phyloP scores from a whole-genome alignment of 208 protist species.

The Willaertia magna region DNA sequence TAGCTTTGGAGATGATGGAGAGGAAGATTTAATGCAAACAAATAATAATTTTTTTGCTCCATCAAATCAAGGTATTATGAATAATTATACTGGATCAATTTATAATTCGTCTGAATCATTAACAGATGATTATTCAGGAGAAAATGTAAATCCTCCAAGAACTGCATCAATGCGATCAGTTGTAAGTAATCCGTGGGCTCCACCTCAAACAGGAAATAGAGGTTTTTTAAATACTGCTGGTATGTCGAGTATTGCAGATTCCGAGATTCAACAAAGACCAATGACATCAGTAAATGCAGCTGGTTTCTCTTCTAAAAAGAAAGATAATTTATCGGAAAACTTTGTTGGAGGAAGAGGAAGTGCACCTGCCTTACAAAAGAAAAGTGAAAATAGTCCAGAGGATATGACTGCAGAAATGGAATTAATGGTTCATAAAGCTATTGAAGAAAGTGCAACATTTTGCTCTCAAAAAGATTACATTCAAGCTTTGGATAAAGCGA shows the following conservation, averaged over 20 bases:
- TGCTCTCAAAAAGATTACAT: conserved; percentile 63
- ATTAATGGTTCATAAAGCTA: conserved; percentile 58
- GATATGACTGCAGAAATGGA: not conserved
- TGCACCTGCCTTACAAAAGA: not conserved
- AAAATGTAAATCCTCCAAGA: not conserved
- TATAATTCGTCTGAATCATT: not conserved
- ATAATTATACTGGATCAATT: too few relatives aligned
- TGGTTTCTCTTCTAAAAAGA: not conserved
- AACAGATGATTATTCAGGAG: not conserved
- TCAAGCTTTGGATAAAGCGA: conserved; percentile 79
- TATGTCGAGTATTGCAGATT: not conserved
- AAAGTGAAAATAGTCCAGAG: not conserved
- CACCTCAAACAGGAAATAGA: not conserved
- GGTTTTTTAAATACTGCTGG: not conserved
- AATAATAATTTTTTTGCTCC: not conserved
- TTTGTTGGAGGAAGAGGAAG: not conserved
- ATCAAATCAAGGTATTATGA: too few relatives aligned
- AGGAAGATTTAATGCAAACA: not conserved
- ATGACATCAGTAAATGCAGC: conserved; percentile 5
- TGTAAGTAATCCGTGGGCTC: not conserved
- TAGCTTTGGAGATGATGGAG: not conserved
- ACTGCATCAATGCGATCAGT: not conserved
- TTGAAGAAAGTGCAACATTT: conserved; percentile 79
- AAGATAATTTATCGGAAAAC: not conserved
- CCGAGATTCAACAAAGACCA: not conserved